These are phyloP conservation scores for Geotrichum aggregatum DNA, from an alignment of 1,139 yeast genomes.

Conservation along the genomic window DNA sequence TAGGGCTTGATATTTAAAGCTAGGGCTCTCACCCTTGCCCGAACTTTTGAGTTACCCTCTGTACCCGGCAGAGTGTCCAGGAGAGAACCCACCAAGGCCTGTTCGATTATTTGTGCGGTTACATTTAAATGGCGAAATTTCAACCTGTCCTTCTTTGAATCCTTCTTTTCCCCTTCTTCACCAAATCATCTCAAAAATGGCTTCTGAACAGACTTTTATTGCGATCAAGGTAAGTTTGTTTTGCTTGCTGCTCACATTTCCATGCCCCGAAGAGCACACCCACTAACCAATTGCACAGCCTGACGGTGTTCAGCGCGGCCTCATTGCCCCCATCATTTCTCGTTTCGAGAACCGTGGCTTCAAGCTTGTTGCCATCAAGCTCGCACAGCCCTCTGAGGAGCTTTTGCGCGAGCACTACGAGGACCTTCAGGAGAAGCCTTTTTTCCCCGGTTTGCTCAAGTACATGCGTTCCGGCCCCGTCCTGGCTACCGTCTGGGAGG, in stretches of 20 bases:
- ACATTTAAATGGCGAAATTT: not conserved
- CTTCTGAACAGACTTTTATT: conserved; percentile 92
- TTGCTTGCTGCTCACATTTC: not conserved
- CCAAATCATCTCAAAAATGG: conserved; percentile 37
- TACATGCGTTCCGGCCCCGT: conserved; percentile 99
- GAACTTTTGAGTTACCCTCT: no score
- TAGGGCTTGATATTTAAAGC: no score
- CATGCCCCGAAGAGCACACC: no score
- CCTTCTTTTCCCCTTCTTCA: conserved; percentile 3
- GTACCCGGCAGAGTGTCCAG: no score
- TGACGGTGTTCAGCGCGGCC: conserved; percentile 99
- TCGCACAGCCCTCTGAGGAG: conserved; percentile 79
- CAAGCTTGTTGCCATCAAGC: conserved; percentile 95
- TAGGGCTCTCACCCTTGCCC: no score
- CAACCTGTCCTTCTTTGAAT: not conserved
- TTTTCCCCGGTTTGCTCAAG: conserved; percentile 87
- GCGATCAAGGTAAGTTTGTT: conserved; percentile 62
- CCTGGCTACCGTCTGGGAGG: conserved; percentile 99
- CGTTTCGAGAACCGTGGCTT: conserved; percentile 97
- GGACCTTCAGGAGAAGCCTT: conserved; percentile 93
- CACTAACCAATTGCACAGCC: conserved; percentile 45
- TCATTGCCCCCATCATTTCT: conserved; percentile 79
- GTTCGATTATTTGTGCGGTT: not conserved
- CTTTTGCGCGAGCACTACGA: conserved; percentile 91
- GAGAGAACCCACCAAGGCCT: not conserved